Evolutionary conservation across 2,329 filamentous ascomycete species (phyloP), one percentile per base, ranked within the genome.

Genomic region (Penicillium expansum): DNA sequence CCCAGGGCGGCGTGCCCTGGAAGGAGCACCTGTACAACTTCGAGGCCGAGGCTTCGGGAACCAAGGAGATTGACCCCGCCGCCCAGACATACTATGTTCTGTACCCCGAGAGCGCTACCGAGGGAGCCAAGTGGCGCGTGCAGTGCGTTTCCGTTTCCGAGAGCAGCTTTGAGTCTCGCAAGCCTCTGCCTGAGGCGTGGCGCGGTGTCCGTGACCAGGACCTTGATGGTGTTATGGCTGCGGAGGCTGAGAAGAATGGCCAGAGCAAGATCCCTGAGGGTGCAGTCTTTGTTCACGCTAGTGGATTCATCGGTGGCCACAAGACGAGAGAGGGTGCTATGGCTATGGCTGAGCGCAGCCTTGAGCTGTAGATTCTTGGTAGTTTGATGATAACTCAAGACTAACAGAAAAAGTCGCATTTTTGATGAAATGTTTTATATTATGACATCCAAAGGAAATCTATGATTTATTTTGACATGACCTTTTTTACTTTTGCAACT

Each of bases 221-320:
- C 74, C 80, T 99, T 52, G 91, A 93, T 74, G 82, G 83, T 65
- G 66, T 79, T 18, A 67, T 79, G 53, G 74, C 73, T 3, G 67
- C 67, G 4, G 74, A 76, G 59, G 70, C 71, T n/a, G 69, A 77
- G 55, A 68, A 71, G 54, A 61, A 67, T 27, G 74, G 72, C n/a
- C 70, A 71, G 48, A 62, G 68, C 35, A 72, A 74, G 56, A 71
- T 76, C 13, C 71, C 74, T 7, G 72, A 73, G 42, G 78, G 92
- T 7, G 87, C 90, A 61, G 87, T 99, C 29, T 99, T 99, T 73
- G 89, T 97, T 30, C 94, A 99, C 73, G 92, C 92, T 4, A 88
- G 89, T 52, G 94, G 94, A 29, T 99, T 99, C 77, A 97, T 97
- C 70, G 94, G 94, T 18, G 94, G 94, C 2, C 95, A 97, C 77